Percentiles rank a stretch among this genome's conserved stretches.
These are phyloP conservation scores for Moricandia moricandioides DNA, from an alignment of 345 rosid species.

Conservation along the genomic window DNA sequence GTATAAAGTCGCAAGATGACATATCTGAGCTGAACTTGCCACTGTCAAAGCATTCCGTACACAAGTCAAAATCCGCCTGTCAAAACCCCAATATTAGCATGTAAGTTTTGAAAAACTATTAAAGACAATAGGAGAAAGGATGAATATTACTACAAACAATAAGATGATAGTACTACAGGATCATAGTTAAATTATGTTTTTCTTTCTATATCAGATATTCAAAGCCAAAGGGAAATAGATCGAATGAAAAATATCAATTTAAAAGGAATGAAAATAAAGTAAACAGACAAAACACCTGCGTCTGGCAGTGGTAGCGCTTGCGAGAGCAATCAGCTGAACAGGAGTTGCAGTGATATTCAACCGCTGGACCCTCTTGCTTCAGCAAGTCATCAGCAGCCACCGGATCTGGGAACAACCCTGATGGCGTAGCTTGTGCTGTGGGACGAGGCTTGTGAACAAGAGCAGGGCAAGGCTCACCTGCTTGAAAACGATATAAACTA, in stretches of 20 bases:
- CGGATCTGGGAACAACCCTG: slow-evolving; percentile 74
- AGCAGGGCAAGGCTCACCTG: slow-evolving; percentile 48
- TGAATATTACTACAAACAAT: neutral
- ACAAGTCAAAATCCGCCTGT: slow-evolving; percentile 99
- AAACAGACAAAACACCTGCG: slow-evolving; percentile 60
- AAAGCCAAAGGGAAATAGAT: slow-evolving; percentile 3
- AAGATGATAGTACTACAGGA: neutral
- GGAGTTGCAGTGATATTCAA: slow-evolving; percentile 97
- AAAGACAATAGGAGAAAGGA: neutral
- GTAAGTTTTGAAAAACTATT: neutral
- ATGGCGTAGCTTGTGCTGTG: slow-evolving; percentile 49
- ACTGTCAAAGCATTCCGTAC: slow-evolving; percentile 84
- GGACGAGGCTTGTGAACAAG: slow-evolving; percentile 48
- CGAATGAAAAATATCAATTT: neutral
- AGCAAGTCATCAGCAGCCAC: slow-evolving; percentile 68
- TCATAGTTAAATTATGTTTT: neutral
- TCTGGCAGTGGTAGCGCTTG: slow-evolving; percentile 98
- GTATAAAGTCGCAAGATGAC: slow-evolving; percentile 92
- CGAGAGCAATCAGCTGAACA: slow-evolving; percentile 99
- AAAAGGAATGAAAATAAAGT: neutral
- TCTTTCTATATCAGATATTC: slow-evolving; percentile 1
- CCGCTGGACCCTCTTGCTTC: slow-evolving; percentile 79
- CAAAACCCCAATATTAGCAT: slow-evolving; percentile 37
- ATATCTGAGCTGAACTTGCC: slow-evolving; percentile 86
- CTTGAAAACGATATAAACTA: slow-evolving; percentile 73